Evolutionary conservation across 2,329 filamentous ascomycete genomes (phyloP).

Genomic region (Coleophoma cylindrospora): DNA sequence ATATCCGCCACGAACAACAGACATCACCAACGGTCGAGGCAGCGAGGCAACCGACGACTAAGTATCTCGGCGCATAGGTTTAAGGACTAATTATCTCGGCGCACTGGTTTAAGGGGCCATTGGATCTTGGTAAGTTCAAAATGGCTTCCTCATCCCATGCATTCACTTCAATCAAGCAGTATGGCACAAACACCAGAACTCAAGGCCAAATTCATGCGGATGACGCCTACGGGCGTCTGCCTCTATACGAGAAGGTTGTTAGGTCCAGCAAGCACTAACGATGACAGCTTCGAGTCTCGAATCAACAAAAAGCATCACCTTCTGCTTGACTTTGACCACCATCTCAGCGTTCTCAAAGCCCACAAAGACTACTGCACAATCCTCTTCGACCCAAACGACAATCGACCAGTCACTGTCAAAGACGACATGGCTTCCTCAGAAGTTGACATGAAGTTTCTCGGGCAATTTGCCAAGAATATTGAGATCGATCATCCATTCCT

Average conservation of each 20-base stretch:
- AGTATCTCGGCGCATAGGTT: no score
- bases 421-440: slow-evolving; percentile 83
- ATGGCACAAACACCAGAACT: background rate
- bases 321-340: no score
- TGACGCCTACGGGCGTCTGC: background rate
- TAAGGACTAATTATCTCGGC: no score
- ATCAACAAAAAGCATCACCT: background rate
- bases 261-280: background rate
- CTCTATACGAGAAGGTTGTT: background rate
- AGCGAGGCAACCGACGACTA: no score
- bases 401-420: background rate
- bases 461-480: slow-evolving; percentile 77
- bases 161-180: background rate
- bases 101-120: no score
- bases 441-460: slow-evolving; percentile 96
- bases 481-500: slow-evolving; percentile 74
- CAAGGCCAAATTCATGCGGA: background rate
- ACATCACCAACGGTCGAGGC: no score
- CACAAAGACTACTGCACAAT: no score
- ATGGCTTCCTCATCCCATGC: background rate
- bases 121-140: background rate
- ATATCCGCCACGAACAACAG: no score
- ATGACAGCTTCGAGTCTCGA: background rate
- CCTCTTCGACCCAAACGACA: background rate
- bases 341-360: no score